A percentile compares a stretch with the other conserved stretches of the same genome.
These are phyloP conservation scores for Penicillium fuscoglaucum DNA, from an alignment of 2,329 filamentous ascomycete species.

Conservation along the genomic window DNA sequence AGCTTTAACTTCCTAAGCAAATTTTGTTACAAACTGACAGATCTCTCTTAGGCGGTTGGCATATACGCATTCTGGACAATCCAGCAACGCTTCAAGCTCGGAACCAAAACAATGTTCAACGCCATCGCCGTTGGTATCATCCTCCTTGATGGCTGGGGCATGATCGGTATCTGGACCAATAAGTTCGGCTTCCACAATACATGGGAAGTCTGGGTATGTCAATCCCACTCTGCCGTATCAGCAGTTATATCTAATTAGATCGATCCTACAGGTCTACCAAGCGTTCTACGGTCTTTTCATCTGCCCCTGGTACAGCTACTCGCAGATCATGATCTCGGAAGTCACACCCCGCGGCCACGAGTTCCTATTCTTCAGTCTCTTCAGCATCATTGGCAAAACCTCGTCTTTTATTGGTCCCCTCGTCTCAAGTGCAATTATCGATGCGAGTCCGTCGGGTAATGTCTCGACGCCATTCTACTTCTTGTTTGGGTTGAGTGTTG, in stretches of 20 bases:
- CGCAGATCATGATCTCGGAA: conserved; percentile 69
- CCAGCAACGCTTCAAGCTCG: conserved; percentile 60
- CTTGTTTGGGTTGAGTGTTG: conserved; percentile 58
- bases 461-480: conserved; percentile 67
- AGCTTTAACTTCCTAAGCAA: background rate
- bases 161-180: conserved; percentile 59
- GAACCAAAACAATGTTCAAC: conserved; percentile 70
- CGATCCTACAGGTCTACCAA: conserved; percentile 40
- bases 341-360: conserved; percentile 68
- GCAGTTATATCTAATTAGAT: background rate
- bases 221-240: background rate
- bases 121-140: conserved; percentile 62
- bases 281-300: conserved; percentile 65
- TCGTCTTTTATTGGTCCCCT: conserved; percentile 68
- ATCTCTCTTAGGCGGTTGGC: conserved; percentile 45
- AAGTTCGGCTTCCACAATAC: conserved; percentile 55
- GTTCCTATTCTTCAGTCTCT: conserved; percentile 69
- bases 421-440: conserved; percentile 69
- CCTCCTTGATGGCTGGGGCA: conserved; percentile 59
- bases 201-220: conserved; percentile 54
- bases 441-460: conserved; percentile 56
- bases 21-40: background rate
- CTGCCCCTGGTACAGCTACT: conserved; percentile 70
- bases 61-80: conserved; percentile 63
- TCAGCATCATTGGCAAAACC: conserved; percentile 68